Base-by-base conservation (phyloP, 176 grass and related monocot species). In the Carex scoparia region DNA sequence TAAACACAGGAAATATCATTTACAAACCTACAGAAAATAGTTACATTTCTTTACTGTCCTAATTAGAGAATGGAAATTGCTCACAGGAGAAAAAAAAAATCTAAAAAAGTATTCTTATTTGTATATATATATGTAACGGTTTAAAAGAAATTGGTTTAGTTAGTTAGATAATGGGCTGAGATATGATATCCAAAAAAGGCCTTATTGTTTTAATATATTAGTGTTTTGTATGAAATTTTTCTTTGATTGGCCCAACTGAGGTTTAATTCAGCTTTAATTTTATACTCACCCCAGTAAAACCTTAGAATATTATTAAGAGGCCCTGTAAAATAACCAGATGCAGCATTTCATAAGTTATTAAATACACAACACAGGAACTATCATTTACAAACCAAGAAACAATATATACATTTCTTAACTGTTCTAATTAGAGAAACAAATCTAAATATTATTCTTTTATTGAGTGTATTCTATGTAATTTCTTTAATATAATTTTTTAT, bases 81-180 rank as follows among this genome's bases (percentile, higher is more conserved):
- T 61, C 11, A 10, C 13, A 33, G 33, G 64, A 32, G 28, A 33
- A 66, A 12, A 9, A 46, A 40, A 40, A 40, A 1, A 0, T 1
- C 38, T 40, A 40, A 40, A 40, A 40, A 40, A 40, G 0, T 40
- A 40, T 40, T 5, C 38, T 40, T 40, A 40, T 75, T 19, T 4
- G 7, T 65, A 44, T 81, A 42, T 65, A 44, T 81, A 42, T 58
- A 32, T 12, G 37, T 78, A 79, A 58, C 19, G 74, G 49, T 62
- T 61, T 61, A 61, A 49, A 49, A 49, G 48, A 49, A 49, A 10
- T 27, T 19, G 59, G 9, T 13, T 65, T 65, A 3, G 31, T 70
- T 70, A 16, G 66, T 80, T 80, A 37, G 77, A 13, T 56, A 38
- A 69, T 55, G 67, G 63, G 46, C 67, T 55, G 63, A 84, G 66